Conservation (phyloP, 2,329 filamentous ascomycete species). For the Aspergillus sp. region DNA sequence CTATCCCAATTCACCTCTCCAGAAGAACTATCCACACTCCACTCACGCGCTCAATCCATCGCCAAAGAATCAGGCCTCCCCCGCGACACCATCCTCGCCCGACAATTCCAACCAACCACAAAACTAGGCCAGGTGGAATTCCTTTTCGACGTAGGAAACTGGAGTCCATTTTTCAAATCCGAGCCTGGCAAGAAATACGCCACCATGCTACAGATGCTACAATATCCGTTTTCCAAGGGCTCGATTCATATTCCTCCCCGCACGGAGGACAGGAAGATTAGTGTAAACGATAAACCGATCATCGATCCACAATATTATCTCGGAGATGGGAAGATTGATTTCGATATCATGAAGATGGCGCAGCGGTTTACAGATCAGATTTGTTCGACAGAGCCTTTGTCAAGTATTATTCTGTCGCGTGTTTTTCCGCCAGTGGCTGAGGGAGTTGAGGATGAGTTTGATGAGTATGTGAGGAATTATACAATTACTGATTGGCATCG, state of each 20-base stretch:
- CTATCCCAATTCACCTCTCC: slow-evolving; percentile 5
- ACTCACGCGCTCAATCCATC: neutral
- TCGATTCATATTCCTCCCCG: slow-evolving; percentile 40
- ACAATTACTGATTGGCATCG: slow-evolving; percentile 18
- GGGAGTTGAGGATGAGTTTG: slow-evolving; percentile 4
- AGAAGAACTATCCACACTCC: slow-evolving; percentile 1
- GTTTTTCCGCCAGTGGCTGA: slow-evolving; percentile 23
- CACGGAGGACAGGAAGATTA: slow-evolving; percentile 1
- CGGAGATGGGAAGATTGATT: slow-evolving; percentile 41
- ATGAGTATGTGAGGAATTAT: slow-evolving; percentile 10
- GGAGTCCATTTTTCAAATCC: slow-evolving; percentile 35
- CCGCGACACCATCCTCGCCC: slow-evolving; percentile 8
- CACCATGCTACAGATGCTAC: slow-evolving; percentile 47
- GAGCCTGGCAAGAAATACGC: slow-evolving; percentile 41
- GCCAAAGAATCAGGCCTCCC: slow-evolving; percentile 3
- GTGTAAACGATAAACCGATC: slow-evolving; percentile 23
- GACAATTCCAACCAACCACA: slow-evolving; percentile 5
- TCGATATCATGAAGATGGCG: slow-evolving; percentile 40
- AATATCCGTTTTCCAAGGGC: slow-evolving; percentile 49
- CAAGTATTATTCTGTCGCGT: slow-evolving; percentile 31
- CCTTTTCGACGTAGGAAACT: slow-evolving; percentile 47
- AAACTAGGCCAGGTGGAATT: slow-evolving; percentile 45
- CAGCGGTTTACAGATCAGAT: slow-evolving; percentile 39
- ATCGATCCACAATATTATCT: slow-evolving; percentile 45
- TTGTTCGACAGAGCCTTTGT: slow-evolving; percentile 32